Percentiles rank a stretch among this genome's conserved stretches.
Conservation (phyloP, 805 yeast species). For the Blastobotrys mokoenaii region DNA sequence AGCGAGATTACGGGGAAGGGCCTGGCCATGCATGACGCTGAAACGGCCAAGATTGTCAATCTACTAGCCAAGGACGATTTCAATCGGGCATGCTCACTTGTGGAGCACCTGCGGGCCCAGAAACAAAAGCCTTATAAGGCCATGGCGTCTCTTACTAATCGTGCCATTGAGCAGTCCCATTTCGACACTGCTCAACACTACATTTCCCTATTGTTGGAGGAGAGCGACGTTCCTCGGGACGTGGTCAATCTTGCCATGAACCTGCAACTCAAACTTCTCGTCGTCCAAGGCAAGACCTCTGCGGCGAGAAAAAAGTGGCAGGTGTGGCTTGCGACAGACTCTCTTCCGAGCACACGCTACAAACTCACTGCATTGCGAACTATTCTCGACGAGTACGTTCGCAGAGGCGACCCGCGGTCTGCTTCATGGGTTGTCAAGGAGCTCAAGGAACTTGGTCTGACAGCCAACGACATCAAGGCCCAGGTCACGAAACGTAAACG, state of each 20-base stretch:
- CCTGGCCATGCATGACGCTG: constrained; percentile 2
- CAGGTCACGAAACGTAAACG: constrained; percentile 1
- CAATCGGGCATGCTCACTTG: constrained; percentile 7
- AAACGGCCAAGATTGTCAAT: constrained; percentile 11
- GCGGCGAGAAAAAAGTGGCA: constrained; percentile 15
- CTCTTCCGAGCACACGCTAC: background rate
- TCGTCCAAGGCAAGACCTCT: constrained; percentile 1
- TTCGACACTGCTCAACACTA: constrained; percentile 5
- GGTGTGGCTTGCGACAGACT: constrained; percentile 3
- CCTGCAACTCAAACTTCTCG: constrained; percentile 6
- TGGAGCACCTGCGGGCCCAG: constrained; percentile 1
- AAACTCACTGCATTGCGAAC: background rate
- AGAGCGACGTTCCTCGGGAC: background rate
- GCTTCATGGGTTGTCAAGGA: background rate
- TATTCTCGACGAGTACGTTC: background rate
- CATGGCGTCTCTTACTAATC: constrained; percentile 19
- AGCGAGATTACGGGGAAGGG: constrained; percentile 12
- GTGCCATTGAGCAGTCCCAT: constrained; percentile 18
- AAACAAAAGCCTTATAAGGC: background rate
- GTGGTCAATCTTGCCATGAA: constrained; percentile 3
- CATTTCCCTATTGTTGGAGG: background rate
- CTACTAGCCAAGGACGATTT: constrained; percentile 5
- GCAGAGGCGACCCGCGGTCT: background rate
- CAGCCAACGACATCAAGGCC: constrained; percentile 12
- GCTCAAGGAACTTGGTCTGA: background rate